Base-by-base conservation (phyloP, 2,329 filamentous ascomycete species). In the Pseudogymnoascus sp. region DNA sequence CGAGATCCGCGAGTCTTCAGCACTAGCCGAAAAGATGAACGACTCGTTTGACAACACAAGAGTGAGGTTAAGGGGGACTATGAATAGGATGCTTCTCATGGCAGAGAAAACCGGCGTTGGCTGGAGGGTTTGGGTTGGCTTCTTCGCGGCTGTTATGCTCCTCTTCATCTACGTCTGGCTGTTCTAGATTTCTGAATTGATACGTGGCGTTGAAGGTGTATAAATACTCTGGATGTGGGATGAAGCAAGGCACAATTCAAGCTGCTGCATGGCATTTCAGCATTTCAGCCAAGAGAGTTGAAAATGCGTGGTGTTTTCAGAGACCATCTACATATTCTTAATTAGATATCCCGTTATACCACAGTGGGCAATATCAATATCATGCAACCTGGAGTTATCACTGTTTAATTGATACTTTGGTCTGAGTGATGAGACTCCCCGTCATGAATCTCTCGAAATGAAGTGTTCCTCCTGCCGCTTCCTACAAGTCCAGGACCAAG, bases 51-150 rank as follows among this genome's bases (percentile, higher is more conserved):
- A 97, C 72, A 85, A 83, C 68, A 95, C 93, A 60, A 80, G 92
- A 34, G 76, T 91, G 59, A 84, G 89, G 65, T 78, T 99, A 64
- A 83, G 87, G 47, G 91, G 93, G 60, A 97, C 95, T 16, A 97
- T 99, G 94, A 96, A 91, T 72, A 81, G 92, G 62, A 99, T 99
- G 94, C 76, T 97, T 66, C 73, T 93, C 60, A 99, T 99, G 94
- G 94, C 94, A 4, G 84, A 97, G 77, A 82, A 86, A 69, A 96
- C 92, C 2, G 94, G 94, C n/a, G 87, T 99, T 8, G 88, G 91
- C 70, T 99, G 94, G 94, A 93, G 84, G 75, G 89, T 92, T 62
- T 99, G 94, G 94, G 74, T 97, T 59, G 81, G 79, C 43, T 99
- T 99, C 76, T 96, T 99, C 73, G 80, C 85, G 5, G 89, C 86